Conservation (phyloP, 2,329 filamentous ascomycete genomes). For the Cercospora beticola region DNA sequence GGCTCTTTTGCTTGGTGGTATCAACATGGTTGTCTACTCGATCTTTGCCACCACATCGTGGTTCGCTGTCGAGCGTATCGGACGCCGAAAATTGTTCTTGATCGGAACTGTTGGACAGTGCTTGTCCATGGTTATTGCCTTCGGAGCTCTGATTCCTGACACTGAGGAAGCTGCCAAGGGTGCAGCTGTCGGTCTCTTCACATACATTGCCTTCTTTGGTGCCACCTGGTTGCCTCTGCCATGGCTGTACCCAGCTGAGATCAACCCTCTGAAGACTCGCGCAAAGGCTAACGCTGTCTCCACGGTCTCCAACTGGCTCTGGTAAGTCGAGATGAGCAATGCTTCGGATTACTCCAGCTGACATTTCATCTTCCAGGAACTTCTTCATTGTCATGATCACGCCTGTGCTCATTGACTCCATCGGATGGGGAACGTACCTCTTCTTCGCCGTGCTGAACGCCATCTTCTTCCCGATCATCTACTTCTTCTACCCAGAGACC, state of each 20-base stretch:
- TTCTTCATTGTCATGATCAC: conserved; percentile 43
- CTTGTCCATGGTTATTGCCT: conserved; percentile 53
- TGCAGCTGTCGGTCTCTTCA: conserved; percentile 63
- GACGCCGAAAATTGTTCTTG: conserved; percentile 47
- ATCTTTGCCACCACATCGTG: conserved; percentile 60
- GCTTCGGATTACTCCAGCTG: not conserved
- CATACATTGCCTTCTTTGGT: conserved; percentile 68
- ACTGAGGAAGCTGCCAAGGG: conserved; percentile 43
- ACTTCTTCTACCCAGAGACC: conserved; percentile 54
- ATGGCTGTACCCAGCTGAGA: conserved; percentile 37
- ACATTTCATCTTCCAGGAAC: conserved; percentile 44
- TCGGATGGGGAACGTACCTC: conserved; percentile 47
- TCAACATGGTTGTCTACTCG: conserved; percentile 57
- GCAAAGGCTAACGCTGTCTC: conserved; percentile 56
- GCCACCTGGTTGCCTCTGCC: conserved; percentile 48
- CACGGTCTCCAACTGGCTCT: conserved; percentile 48
- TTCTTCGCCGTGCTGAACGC: conserved; percentile 45
- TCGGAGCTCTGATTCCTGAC: conserved; percentile 44
- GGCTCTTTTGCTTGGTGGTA: conserved; percentile 46
- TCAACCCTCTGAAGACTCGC: conserved; percentile 51
- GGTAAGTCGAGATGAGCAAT: not conserved
- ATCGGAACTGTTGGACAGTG: conserved; percentile 52
- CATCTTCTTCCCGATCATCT: conserved; percentile 57
- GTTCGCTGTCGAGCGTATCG: conserved; percentile 65
- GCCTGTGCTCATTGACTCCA: conserved; percentile 47